Conservation (phyloP, 129 eudicot species). For the Artemisia annua region DNA sequence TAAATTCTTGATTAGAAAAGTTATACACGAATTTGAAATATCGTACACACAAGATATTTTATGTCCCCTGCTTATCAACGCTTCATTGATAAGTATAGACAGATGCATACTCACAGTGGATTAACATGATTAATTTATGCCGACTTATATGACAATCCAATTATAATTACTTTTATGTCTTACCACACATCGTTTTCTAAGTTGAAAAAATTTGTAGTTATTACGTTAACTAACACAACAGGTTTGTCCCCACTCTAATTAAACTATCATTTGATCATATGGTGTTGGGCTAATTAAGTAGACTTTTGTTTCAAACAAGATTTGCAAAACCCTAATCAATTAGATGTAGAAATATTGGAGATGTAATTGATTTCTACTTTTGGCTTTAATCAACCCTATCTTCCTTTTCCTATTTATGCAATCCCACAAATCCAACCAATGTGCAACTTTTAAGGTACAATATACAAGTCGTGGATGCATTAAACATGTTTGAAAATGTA, state of each 20-base stretch:
- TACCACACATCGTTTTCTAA: background rate
- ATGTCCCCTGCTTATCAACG: no score
- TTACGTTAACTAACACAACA: background rate
- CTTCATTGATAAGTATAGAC: no score
- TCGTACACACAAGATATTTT: no score
- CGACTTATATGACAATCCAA: conserved; percentile 5
- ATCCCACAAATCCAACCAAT: conserved; percentile 14
- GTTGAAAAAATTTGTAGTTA: conserved; percentile 5
- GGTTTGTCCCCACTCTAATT: conserved; percentile 27
- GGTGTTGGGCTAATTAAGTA: conserved; percentile 31
- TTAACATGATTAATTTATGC: no score
- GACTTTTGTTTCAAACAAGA: conserved; percentile 44
- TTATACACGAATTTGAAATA: no score
- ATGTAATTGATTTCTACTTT: conserved; percentile 39
- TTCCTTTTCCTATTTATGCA: conserved; percentile 20
- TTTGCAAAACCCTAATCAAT: conserved; percentile 35
- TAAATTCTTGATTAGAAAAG: no score
- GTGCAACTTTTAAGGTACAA: conserved; percentile 17
- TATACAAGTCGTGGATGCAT: conserved; percentile 15
- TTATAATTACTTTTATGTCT: conserved; percentile 3
- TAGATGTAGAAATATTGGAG: conserved; percentile 34
- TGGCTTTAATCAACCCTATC: conserved; percentile 27
- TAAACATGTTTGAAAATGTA: background rate
- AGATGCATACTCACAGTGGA: no score
- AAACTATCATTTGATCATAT: conserved; percentile 39